These are phyloP conservation scores for Eimeria sp. DNA, from an alignment of 169 alveolate genomes.

Conservation along the genomic window DNA sequence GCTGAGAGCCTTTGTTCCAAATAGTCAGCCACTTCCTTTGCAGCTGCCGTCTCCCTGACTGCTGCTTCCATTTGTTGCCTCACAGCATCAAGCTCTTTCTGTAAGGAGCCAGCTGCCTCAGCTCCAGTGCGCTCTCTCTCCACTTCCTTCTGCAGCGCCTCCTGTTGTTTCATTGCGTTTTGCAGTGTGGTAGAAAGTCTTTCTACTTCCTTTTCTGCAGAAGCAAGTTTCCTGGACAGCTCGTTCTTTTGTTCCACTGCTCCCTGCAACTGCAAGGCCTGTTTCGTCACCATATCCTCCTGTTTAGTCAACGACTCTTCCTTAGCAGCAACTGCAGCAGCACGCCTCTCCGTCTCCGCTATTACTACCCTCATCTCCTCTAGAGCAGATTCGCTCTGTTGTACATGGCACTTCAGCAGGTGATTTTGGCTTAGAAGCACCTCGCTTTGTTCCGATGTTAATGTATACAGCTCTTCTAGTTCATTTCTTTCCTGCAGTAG, in stretches of 20 bases:
- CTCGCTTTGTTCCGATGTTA: constrained; percentile 79
- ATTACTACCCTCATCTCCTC: constrained; percentile 58
- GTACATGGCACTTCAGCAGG: constrained; percentile 76
- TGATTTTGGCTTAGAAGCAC: constrained; percentile 78
- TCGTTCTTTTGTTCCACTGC: constrained; percentile 26
- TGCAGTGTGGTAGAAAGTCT: constrained; percentile 28
- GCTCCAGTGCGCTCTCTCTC: constrained; percentile 48
- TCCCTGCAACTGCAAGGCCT: constrained; percentile 25
- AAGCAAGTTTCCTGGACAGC: constrained; percentile 27
- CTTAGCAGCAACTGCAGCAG: constrained; percentile 60
- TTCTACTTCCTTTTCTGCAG: constrained; percentile 27
- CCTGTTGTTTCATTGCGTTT: constrained; percentile 26
- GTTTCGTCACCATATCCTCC: constrained; percentile 22
- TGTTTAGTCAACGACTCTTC: constrained; percentile 22
- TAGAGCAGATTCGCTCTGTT: constrained; percentile 59
- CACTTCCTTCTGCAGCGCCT: constrained; percentile 29
- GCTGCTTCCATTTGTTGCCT: constrained; percentile 58
- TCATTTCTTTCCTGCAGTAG: constrained; percentile 71
- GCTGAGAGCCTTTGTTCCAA: constrained; percentile 35
- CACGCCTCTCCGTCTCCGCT: constrained; percentile 58
- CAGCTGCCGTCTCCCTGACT: constrained; percentile 72
- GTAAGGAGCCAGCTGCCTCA: constrained; percentile 65
- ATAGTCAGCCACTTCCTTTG: constrained; percentile 77
- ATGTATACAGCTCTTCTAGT: constrained; percentile 74
- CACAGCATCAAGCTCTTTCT: constrained; percentile 33